Conservation (phyloP, 2,329 filamentous ascomycete genomes). For the Aspergillus proliferans region DNA sequence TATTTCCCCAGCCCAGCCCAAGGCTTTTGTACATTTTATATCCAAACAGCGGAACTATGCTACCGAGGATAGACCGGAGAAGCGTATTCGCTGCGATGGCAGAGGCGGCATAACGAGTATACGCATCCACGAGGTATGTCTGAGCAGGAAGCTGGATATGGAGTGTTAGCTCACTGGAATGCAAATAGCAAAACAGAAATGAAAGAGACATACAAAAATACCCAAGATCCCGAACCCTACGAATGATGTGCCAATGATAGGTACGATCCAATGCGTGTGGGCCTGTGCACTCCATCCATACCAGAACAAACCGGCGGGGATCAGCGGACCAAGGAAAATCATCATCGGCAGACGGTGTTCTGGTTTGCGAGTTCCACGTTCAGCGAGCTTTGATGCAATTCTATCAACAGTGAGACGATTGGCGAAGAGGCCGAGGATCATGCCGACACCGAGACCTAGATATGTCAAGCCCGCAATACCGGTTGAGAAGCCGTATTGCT, state of each 20-base stretch:
- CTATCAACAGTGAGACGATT: conserved; percentile 9
- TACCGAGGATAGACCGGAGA: conserved; percentile 40
- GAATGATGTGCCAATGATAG: conserved; percentile 42
- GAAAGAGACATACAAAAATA: too few relatives aligned
- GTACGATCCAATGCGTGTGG: conserved; percentile 40
- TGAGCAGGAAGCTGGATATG: neutral
- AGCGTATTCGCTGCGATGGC: conserved; percentile 44
- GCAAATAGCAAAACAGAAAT: too few relatives aligned
- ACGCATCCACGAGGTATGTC: conserved; percentile 31
- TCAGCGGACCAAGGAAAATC: conserved; percentile 43
- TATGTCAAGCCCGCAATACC: conserved; percentile 21
- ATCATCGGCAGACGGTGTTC: conserved; percentile 52
- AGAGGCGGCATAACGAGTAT: conserved; percentile 41
- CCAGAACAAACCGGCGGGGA: conserved; percentile 42
- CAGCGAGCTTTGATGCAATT: neutral
- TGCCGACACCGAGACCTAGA: conserved; percentile 23
- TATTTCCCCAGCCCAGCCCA: conserved; percentile 33
- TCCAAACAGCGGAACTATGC: conserved; percentile 45
- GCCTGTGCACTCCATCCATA: conserved; percentile 46
- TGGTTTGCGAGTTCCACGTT: conserved; percentile 24
- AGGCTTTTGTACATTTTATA: conserved; percentile 32
- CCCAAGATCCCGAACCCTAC: conserved; percentile 33
- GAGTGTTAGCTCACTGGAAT: too few relatives aligned
- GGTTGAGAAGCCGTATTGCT: conserved; percentile 19
- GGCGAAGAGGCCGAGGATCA: neutral